Conservation (phyloP, 2,329 filamentous ascomycete species). For the Pseudocercospora cruenta region DNA sequence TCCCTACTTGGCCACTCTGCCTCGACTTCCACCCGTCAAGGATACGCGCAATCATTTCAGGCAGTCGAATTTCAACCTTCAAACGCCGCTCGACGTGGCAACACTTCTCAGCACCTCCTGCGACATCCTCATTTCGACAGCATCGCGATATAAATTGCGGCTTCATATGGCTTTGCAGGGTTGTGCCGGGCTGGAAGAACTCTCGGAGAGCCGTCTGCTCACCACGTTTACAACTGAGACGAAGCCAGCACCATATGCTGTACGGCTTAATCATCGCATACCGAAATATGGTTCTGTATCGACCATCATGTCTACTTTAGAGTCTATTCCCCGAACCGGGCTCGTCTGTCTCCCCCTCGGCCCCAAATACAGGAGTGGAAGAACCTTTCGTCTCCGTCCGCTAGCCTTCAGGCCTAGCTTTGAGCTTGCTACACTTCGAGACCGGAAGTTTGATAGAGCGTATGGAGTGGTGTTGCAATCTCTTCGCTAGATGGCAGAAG, state of each 20-base stretch:
- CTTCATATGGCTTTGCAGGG: neutral
- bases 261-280: too few relatives aligned
- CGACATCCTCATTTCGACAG: neutral
- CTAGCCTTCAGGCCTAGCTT: neutral
- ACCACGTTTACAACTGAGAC: neutral
- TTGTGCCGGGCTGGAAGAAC: neutral
- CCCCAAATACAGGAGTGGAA: neutral
- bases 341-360: neutral
- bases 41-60: conserved; percentile 2
- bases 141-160: neutral
- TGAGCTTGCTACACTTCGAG: neutral
- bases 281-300: neutral
- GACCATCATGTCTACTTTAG: neutral
- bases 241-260: neutral
- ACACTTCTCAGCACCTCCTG: neutral
- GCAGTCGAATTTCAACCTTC: neutral
- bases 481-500: neutral
- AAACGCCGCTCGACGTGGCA: neutral
- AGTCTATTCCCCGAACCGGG: neutral
- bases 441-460: too few relatives aligned
- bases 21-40: neutral
- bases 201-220: too few relatives aligned
- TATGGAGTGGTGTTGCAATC: neutral
- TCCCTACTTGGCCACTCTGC: neutral
- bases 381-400: neutral